phyloP scores from a whole-genome alignment of 768 basidiomycete genomes.

The Megacollybia marginata region DNA sequence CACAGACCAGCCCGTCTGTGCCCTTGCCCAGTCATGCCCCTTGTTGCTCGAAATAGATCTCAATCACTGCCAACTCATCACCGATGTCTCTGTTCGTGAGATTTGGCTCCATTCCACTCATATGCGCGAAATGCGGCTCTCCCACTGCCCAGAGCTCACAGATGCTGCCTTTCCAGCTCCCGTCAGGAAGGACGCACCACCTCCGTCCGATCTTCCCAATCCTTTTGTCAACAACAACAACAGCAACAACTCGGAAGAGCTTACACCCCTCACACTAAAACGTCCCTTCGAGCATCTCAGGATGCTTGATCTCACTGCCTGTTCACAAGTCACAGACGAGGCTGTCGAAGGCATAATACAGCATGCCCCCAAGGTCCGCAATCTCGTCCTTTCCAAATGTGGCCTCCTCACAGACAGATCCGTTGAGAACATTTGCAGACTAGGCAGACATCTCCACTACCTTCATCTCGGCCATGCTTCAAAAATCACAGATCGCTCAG shows the following conservation, averaged over 20 bases:
- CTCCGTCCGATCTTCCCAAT: constrained; percentile 27
- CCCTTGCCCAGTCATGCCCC: constrained; percentile 72
- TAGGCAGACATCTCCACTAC: constrained; percentile 92
- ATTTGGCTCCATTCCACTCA: constrained; percentile 75
- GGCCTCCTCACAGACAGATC: constrained; percentile 68
- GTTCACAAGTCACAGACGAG: constrained; percentile 71
- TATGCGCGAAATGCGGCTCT: constrained; percentile 88
- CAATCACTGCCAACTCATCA: constrained; percentile 71
- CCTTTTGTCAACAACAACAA: constrained; percentile 32
- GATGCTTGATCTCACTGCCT: constrained; percentile 89
- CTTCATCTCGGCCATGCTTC: constrained; percentile 90
- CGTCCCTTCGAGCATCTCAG: constrained; percentile 77
- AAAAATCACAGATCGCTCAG: constrained; percentile 85
- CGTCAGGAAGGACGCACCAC: constrained; percentile 27
- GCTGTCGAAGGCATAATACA: constrained; percentile 78
- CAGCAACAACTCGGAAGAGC: constrained; percentile 28
- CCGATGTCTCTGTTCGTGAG: constrained; percentile 71
- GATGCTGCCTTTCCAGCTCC: constrained; percentile 83
- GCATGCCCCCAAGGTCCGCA: constrained; percentile 78
- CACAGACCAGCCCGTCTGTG: constrained; percentile 70
- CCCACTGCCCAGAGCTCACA: constrained; percentile 70
- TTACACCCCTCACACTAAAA: constrained; percentile 61
- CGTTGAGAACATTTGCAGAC: constrained; percentile 74
- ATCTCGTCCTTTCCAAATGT: constrained; percentile 85
- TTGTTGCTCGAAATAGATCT: constrained; percentile 93